A percentile compares a stretch with the other conserved stretches of the same genome.
phyloP scores from a whole-genome alignment of 1,284 basidiomycete species.

The Cystobasidium sp. region DNA sequence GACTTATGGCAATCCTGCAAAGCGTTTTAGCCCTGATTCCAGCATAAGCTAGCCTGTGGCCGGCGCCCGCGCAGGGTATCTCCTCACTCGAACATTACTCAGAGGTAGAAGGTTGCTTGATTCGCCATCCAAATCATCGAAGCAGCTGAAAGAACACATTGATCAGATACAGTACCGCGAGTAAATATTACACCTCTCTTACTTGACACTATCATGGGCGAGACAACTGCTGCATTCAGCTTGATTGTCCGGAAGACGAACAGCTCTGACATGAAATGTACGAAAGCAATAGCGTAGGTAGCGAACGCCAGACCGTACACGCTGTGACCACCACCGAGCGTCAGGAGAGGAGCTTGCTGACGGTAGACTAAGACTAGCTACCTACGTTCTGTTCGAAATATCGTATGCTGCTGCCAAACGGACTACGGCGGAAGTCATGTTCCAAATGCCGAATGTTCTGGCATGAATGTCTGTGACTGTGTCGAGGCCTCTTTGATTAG shows the following conservation, averaged over 20 bases:
- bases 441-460: slow-evolving; percentile 86
- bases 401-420: slow-evolving; percentile 83
- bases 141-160: slow-evolving; percentile 60
- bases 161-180: neutral
- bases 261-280: slow-evolving; percentile 84
- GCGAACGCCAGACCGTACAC: slow-evolving; percentile 86
- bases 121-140: slow-evolving; percentile 76
- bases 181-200: neutral
- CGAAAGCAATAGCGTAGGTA: slow-evolving; percentile 85
- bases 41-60: too few species aligned
- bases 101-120: slow-evolving; percentile 27
- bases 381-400: slow-evolving; percentile 75
- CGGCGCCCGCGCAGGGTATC: neutral
- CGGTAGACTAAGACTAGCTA: slow-evolving; percentile 44
- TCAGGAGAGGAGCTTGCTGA: slow-evolving; percentile 16
- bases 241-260: slow-evolving; percentile 79
- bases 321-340: slow-evolving; percentile 58
- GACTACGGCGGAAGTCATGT: slow-evolving; percentile 77
- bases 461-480: slow-evolving; percentile 86
- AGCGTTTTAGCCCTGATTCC: too few species aligned
- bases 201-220: slow-evolving; percentile 88
- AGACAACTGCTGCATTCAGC: slow-evolving; percentile 67
- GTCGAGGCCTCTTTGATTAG: too few species aligned
- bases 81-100: neutral
- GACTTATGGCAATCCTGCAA: too few species aligned